A percentile compares a stretch with the other conserved stretches of the same genome.
Conservation (phyloP, 306 rosid genomes). For the Trifolium dubium region DNA sequence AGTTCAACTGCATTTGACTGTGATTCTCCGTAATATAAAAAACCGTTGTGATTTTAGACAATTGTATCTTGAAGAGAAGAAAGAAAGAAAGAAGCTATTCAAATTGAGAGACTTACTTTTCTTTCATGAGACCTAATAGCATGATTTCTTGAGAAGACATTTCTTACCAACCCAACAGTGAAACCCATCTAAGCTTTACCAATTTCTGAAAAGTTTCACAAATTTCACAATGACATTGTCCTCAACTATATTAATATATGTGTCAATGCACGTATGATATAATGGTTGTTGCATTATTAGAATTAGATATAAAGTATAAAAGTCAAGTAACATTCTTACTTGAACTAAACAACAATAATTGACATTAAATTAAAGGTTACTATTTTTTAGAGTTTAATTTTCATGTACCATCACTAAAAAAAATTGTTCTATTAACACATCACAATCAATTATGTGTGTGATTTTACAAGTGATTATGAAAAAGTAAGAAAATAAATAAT, state of each 20-base stretch:
- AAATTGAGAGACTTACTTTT: conserved; percentile 59
- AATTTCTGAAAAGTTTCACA: conserved; percentile 33
- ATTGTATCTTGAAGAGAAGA: neutral
- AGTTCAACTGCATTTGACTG: neutral
- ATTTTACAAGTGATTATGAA: no score
- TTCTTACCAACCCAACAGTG: conserved; percentile 73
- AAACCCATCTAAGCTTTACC: conserved; percentile 67
- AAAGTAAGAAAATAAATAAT: no score
- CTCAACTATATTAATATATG: conserved; percentile 41
- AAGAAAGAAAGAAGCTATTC: neutral
- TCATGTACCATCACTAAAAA: no score
- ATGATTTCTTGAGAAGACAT: conserved; percentile 70
- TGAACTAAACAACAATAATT: conserved; percentile 31
- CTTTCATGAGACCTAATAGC: conserved; percentile 48
- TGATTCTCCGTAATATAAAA: neutral
- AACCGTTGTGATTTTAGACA: neutral
- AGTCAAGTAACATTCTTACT: conserved; percentile 45
- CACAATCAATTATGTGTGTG: no score
- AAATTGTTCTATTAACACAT: no score
- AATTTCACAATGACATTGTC: conserved; percentile 39
- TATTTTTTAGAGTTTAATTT: neutral
- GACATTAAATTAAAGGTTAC: conserved; percentile 34
- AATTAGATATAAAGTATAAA: conserved; percentile 45
- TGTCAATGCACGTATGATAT: conserved; percentile 42
- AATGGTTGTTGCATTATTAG: conserved; percentile 42